These are phyloP conservation scores for Bocquillonia castaneifolia DNA, from an alignment of 441 rosid species.

Conservation along the genomic window DNA sequence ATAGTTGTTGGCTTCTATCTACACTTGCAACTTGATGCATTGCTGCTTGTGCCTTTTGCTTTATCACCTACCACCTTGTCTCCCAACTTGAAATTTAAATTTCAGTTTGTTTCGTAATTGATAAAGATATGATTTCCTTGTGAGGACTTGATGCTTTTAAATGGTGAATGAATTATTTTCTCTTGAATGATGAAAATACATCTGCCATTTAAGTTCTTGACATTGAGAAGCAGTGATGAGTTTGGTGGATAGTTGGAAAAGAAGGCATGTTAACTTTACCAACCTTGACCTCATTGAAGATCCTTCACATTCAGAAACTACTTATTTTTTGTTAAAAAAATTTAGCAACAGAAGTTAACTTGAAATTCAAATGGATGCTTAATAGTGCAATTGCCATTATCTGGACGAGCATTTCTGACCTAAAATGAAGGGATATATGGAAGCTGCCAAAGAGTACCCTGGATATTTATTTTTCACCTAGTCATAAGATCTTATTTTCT, in stretches of 20 bases:
- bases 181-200: not conserved
- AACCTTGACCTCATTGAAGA: not conserved
- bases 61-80: no score
- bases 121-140: not conserved
- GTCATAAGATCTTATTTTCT: not conserved
- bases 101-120: not conserved
- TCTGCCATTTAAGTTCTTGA: not conserved
- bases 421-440: not conserved
- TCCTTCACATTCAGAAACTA: no score
- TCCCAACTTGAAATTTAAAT: not conserved
- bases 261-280: not conserved
- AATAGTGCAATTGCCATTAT: not conserved
- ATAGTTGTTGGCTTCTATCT: not conserved
- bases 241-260: not conserved
- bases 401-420: not conserved
- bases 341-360: not conserved
- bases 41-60: not conserved
- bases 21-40: not conserved
- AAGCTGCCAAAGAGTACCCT: not conserved
- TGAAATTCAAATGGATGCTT: not conserved
- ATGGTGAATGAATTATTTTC: not conserved
- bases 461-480: not conserved
- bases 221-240: not conserved
- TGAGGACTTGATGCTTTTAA: constrained; percentile 8
- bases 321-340: not conserved